Base-by-base conservation (phyloP, 2,329 filamentous ascomycete genomes). In the Blastomyces gilchristii region DNA sequence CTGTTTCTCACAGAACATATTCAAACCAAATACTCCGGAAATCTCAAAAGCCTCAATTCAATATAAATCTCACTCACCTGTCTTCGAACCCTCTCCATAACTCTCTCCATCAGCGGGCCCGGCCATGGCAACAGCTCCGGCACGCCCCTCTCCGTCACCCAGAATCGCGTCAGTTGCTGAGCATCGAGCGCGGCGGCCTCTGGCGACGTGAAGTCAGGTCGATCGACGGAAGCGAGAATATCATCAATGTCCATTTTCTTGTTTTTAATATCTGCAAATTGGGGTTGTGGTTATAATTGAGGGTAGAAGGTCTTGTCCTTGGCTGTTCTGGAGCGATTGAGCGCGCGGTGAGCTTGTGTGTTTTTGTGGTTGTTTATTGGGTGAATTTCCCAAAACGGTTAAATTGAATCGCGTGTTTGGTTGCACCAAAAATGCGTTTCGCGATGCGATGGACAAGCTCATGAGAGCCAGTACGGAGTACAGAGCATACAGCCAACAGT, bases 81-180 rank as follows among this genome's bases (percentile, higher is more conserved):
- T 57, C 78, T 76, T 68, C 86, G 85, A 67, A 91, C 85, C 64
- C 87, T 83, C 65, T 85, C 83, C 77, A 91, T 88, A 70, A 94
- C 84, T 67, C 93, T 85, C 67, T 94, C 89, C 73, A 99, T 89
- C 63, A 97, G 80, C 22, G 84, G 84, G 47, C 85, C 84, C 4
- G 87, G 83, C 77, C 86, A 97, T 77, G 87, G 84, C 49, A 97
- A 80, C n/a, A 99, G 81, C 76, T 97, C 92, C 2, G 93, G 91
- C 54, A 91, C 87, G 63, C 88, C 90, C 69, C 94, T 86, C 76
- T 99, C 95, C 53, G 93, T 90, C 54, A 97, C 85, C 93, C 93
- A 99, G 70, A 87, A 88, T 70, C 93, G 88, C 69, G 93, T 97
- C 69, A 99, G 80, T 61, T 89, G 85, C 75, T 97, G 91, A 68